Base-by-base conservation (phyloP, 1,284 basidiomycete genomes). In the Ustilago trichophora region DNA sequence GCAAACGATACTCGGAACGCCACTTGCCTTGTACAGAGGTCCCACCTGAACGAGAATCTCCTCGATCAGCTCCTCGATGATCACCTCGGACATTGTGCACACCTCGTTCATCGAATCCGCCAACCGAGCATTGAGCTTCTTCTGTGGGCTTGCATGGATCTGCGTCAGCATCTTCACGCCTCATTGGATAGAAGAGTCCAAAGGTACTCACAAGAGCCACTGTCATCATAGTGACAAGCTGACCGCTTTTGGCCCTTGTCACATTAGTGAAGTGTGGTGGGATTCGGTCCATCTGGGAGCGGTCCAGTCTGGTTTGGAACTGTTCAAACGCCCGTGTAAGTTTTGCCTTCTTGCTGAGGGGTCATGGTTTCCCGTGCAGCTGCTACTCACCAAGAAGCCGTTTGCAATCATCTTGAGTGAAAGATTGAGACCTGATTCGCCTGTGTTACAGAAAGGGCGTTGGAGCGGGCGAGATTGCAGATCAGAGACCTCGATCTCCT, bases 71-170 rank as follows among this genome's bases (percentile, higher is more conserved):
- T 69, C 44, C 9, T 73, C 57, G 31, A 78, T 56, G 31, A 68
- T 54, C 3, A 24, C 33, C 54, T 92, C 88, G 72, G 92, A 93
- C 44, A 96, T 83, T 32, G 90, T 85, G 55, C 94, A 83, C 0
- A 91, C 87, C 78, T 93, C 91, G 55, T 91, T 90, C 19, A 92
- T 82, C 0, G 90, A 89, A 73, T 92, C 91, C 72, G 89, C 89
- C 87, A 91, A 89, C 48, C 91, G 83, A 0, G 90, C 88, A 74
- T 92, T 92, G 82, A 90, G 84, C 77, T 92, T 91, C 80, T 91
- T 91, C 67, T n/a, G n/a, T n/a, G n/a, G n/a, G n/a, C n/a, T n/a
- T n/a, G n/a, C n/a, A n/a, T n/a, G n/a, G n/a, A n/a, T n/a, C n/a
- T n/a, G n/a, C n/a, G n/a, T n/a, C n/a, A n/a, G n/a, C n/a, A n/a